Conservation (phyloP, 345 rosid species). For the Heritiera fomes region DNA sequence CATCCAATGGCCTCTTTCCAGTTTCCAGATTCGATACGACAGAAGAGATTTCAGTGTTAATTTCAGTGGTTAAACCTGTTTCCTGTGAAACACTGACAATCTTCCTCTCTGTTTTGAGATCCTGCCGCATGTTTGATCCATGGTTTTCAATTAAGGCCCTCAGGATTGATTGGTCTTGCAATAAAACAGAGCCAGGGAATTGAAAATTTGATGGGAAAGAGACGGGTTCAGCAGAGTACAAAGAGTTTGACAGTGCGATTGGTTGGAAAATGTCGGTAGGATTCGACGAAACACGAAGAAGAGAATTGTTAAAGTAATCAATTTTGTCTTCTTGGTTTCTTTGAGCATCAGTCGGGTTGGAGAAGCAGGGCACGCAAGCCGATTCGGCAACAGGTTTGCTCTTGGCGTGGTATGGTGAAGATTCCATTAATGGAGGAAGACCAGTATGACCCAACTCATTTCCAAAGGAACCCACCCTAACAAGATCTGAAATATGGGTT, state of each 20-base stretch:
- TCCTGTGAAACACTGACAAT: constrained; percentile 57
- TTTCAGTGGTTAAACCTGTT: constrained; percentile 47
- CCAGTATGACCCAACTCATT: constrained; percentile 45
- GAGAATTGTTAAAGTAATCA: constrained; percentile 40
- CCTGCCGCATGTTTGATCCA: constrained; percentile 35
- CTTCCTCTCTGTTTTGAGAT: constrained; percentile 41
- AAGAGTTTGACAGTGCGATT: constrained; percentile 36
- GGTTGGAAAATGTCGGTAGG: constrained; percentile 30
- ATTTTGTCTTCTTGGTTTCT: constrained; percentile 32
- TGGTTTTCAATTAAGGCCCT: constrained; percentile 49
- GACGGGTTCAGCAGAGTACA: constrained; percentile 37
- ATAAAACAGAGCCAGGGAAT: constrained; percentile 33
- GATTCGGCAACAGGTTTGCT: constrained; percentile 35
- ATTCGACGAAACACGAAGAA: constrained; percentile 26
- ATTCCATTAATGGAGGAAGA: constrained; percentile 70
- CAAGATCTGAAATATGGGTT: constrained; percentile 54
- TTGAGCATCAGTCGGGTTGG: constrained; percentile 47
- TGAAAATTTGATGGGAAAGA: constrained; percentile 32
- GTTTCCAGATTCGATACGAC: constrained; percentile 47
- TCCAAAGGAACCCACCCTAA: constrained; percentile 38
- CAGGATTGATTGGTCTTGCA: constrained; percentile 53
- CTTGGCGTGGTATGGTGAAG: constrained; percentile 38
- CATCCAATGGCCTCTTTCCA: constrained; percentile 45
- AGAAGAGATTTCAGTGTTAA: constrained; percentile 59
- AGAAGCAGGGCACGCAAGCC: constrained; percentile 81